Base-by-base conservation (phyloP, 164 flowering plant genomes). In the Sextonia rubra region DNA sequence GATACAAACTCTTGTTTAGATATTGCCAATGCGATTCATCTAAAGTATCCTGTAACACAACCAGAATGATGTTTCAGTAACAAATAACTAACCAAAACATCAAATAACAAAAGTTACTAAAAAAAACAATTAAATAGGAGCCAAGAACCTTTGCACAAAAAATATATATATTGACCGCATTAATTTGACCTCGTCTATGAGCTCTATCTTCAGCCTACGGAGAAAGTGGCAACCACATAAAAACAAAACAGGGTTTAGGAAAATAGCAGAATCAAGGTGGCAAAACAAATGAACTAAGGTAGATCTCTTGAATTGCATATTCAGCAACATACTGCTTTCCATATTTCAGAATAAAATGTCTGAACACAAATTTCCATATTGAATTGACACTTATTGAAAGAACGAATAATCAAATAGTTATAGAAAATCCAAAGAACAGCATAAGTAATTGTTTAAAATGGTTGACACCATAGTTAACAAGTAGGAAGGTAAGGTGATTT, bases 191-290 rank as follows among this genome's bases (percentile, higher is more conserved):
- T 70, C 90, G 88, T 73, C 98, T 86, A 79, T 96, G 99, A 74
- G 98, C 97, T 86, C 99, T 85, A 82, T 87, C 92, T 77, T 96
- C 99, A 71, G 98, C 99, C 99, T 95, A 47, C 7, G 17, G 9
- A 47, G 11, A 47, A 49, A 69, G 25, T 2, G 27, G 27, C 27
- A 24, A 22, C 64, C 12, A 61, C 26, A 24, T 22, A 4, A 61
- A 61, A 61, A 58, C 22, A 1, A 58, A 17, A 24, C 26, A 22
- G 6, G 12, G 64, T 37, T 37, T 37, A 37, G 44, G 44, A 37
- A 37, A 37, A 37, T 0, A 37, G 44, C 8, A 7, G 44, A 37
- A 37, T 37, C 8, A 37, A 37, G 44, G 44, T 37, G 44, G 11
- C 5, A 37, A 37, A 37, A 37, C 44, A 37, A 37, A 37, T 37